Evolutionary conservation across 108 stramenopile species (phyloP).

Genomic region (Skeletonema menzelii): DNA sequence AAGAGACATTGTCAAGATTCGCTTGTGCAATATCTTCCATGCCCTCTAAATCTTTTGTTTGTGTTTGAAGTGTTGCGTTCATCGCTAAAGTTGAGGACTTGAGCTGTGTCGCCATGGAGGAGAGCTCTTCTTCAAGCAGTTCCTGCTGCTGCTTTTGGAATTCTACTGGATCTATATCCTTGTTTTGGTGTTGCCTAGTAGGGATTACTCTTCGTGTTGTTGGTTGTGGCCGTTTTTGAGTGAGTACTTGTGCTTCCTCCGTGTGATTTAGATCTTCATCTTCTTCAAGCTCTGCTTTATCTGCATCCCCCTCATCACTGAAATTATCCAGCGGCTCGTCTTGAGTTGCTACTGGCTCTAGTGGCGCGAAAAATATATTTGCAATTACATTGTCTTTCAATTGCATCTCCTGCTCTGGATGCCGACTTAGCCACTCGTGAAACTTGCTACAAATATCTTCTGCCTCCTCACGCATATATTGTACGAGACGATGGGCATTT

Average conservation of each 20-base stretch:
- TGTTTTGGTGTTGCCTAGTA: background rate
- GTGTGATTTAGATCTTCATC: background rate
- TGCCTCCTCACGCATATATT: slow-evolving; percentile 10
- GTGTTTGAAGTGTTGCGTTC: slow-evolving; percentile 57
- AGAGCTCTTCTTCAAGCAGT: slow-evolving; percentile 75
- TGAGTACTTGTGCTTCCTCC: background rate
- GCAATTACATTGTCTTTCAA: slow-evolving; percentile 27
- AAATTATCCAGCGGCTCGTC: slow-evolving; percentile 2
- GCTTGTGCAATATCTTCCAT: slow-evolving; percentile 71
- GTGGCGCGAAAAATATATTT: slow-evolving; percentile 35
- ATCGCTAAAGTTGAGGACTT: slow-evolving; percentile 71
- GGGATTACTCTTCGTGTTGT: background rate
- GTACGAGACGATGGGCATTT: slow-evolving; percentile 12
- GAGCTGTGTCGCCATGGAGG: slow-evolving; percentile 65
- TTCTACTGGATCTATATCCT: slow-evolving; percentile 44
- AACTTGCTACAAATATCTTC: slow-evolving; percentile 15
- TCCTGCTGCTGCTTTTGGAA: slow-evolving; percentile 76
- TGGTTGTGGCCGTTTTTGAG: background rate
- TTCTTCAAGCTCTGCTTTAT: background rate
- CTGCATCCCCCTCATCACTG: background rate
- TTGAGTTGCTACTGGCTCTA: slow-evolving; percentile 1
- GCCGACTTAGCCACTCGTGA: slow-evolving; percentile 17
- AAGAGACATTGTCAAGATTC: slow-evolving; percentile 58
- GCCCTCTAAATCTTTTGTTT: slow-evolving; percentile 57
- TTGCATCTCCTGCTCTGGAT: slow-evolving; percentile 1